These are phyloP conservation scores for Botrytis byssoidea DNA, from an alignment of 2,329 filamentous ascomycete species.

Conservation along the genomic window DNA sequence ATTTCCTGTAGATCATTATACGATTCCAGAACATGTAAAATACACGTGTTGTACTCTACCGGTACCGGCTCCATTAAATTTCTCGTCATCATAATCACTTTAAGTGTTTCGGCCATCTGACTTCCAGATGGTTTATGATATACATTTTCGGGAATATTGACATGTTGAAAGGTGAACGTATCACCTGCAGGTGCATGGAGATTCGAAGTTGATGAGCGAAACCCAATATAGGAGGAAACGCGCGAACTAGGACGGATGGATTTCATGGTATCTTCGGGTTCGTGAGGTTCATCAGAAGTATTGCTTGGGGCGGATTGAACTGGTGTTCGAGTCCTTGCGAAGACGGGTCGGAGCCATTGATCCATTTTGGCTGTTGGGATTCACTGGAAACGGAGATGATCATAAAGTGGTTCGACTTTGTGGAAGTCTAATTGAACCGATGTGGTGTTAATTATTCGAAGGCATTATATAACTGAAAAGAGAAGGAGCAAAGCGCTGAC, in stretches of 20 bases:
- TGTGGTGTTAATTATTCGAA: neutral
- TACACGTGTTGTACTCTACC: slow-evolving; percentile 36
- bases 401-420: neutral
- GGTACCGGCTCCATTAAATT: slow-evolving; percentile 32
- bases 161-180: slow-evolving; percentile 25
- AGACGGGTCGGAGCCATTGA: slow-evolving; percentile 36
- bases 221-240: slow-evolving; percentile 34
- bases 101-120: slow-evolving; percentile 38
- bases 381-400: neutral
- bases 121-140: slow-evolving; percentile 37
- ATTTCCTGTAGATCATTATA: slow-evolving; percentile 33
- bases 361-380: slow-evolving; percentile 26
- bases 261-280: slow-evolving; percentile 25
- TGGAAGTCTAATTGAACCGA: neutral
- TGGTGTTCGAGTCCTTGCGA: slow-evolving; percentile 29
- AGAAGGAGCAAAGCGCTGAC: slow-evolving; percentile 3
- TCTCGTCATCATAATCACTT: slow-evolving; percentile 39
- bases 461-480: neutral
- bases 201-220: slow-evolving; percentile 27
- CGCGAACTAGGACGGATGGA: slow-evolving; percentile 29
- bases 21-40: slow-evolving; percentile 38
- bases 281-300: slow-evolving; percentile 25
- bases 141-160: slow-evolving; percentile 31
- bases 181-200: slow-evolving; percentile 22
- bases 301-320: slow-evolving; percentile 18